Percentiles rank a stretch among this genome's conserved stretches.
Conservation (phyloP, 306 rosid genomes). For the Boehmeria nivea region DNA sequence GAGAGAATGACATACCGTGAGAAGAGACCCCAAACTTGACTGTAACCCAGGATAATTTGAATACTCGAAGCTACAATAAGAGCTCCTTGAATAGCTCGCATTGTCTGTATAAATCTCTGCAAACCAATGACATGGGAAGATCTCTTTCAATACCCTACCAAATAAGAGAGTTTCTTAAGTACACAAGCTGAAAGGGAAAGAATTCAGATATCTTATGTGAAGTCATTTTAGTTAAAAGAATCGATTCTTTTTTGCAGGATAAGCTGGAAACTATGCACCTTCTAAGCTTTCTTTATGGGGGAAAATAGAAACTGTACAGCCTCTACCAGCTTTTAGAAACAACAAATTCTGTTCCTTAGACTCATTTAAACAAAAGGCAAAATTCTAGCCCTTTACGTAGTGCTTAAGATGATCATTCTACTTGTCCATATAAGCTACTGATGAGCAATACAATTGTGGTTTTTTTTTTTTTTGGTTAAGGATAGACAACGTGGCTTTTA, state of each 20-base stretch:
- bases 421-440: slow-evolving; percentile 1
- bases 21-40: slow-evolving; percentile 96
- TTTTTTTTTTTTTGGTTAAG: neutral
- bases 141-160: slow-evolving; percentile 86
- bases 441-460: neutral
- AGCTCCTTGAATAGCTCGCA: slow-evolving; percentile 99
- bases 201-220: slow-evolving; percentile 19
- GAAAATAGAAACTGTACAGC: slow-evolving; percentile 11
- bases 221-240: too few species aligned
- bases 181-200: slow-evolving; percentile 26
- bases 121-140: slow-evolving; percentile 80
- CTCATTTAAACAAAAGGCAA: too few species aligned
- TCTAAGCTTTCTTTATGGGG: too few species aligned
- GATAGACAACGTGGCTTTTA: neutral
- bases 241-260: too few species aligned
- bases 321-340: too few species aligned
- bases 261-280: too few species aligned
- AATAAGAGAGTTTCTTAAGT: slow-evolving; percentile 51
- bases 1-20: slow-evolving; percentile 49
- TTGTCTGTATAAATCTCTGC: slow-evolving; percentile 96
- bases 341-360: too few species aligned
- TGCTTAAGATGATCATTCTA: neutral
- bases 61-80: slow-evolving; percentile 86
- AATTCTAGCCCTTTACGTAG: neutral
- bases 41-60: slow-evolving; percentile 91